Percentiles rank a stretch among this genome's conserved stretches.
These are phyloP conservation scores for Geranium rotundifolium DNA, from an alignment of 345 rosid genomes.

Conservation along the genomic window DNA sequence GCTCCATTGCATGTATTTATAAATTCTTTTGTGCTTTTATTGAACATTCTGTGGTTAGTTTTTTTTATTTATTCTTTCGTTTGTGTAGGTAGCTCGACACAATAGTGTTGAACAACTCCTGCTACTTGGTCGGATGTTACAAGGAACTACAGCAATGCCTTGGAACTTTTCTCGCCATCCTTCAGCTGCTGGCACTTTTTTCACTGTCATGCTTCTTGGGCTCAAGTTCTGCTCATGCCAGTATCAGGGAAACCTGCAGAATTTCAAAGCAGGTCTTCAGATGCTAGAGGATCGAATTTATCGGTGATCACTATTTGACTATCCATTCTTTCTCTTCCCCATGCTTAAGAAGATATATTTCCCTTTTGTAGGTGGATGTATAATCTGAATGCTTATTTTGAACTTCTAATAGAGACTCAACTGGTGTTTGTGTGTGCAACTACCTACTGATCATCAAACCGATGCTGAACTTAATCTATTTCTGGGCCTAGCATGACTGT, in stretches of 20 bases:
- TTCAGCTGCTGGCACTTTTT: conserved; percentile 92
- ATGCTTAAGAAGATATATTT: not conserved
- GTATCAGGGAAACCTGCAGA: conserved; percentile 75
- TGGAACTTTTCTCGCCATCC: conserved; percentile 98
- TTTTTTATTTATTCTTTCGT: conserved; percentile 9
- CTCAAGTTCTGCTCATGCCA: conserved; percentile 89
- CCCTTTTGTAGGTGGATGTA: not conserved
- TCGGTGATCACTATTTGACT: conserved; percentile 35
- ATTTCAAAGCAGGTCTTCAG: conserved; percentile 79
- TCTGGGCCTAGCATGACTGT: not conserved
- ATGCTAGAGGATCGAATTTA: conserved; percentile 87
- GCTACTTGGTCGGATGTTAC: conserved; percentile 84
- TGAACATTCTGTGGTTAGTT: conserved; percentile 1
- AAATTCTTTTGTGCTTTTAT: not conserved
- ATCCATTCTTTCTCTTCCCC: not conserved
- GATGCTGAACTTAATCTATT: not conserved
- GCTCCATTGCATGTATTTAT: not conserved
- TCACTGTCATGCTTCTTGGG: conserved; percentile 95
- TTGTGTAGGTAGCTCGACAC: conserved; percentile 71
- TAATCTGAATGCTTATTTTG: not conserved
- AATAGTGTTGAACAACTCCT: conserved; percentile 88
- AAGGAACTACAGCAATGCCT: conserved; percentile 69
- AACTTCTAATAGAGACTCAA: not conserved
- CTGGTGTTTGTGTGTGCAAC: not conserved
- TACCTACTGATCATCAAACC: not conserved